phyloP scores from a whole-genome alignment of 352 stramenopile species.

The Pilasporangium apinafurcum region DNA sequence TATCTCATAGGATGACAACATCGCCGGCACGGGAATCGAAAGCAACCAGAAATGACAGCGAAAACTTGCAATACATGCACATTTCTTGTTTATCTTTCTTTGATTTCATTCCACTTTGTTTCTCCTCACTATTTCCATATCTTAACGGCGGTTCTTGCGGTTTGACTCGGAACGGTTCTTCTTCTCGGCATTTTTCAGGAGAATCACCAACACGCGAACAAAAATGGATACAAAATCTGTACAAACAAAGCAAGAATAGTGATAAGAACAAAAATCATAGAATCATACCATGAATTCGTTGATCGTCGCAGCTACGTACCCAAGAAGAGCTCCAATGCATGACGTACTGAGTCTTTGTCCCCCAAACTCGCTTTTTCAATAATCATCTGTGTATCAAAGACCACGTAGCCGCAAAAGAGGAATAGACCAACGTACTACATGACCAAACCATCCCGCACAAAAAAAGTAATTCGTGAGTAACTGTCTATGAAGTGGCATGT shows the following conservation, averaged over 20 bases:
- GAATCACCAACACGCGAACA: slow-evolving; percentile 77
- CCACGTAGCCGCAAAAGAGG: slow-evolving; percentile 86
- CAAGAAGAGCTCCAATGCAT: slow-evolving; percentile 84
- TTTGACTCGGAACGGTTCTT: slow-evolving; percentile 25
- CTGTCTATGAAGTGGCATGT: no score
- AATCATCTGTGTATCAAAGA: slow-evolving; percentile 91
- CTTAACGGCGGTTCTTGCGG: slow-evolving; percentile 24
- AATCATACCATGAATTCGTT: no score
- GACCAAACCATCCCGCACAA: not conserved
- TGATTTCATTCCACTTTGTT: no score
- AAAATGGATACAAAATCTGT: slow-evolving; percentile 86
- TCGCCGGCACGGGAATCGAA: no score
- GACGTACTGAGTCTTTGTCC: slow-evolving; percentile 78
- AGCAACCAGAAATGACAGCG: no score
- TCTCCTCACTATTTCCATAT: no score
- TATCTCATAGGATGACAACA: no score
- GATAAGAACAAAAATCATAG: not conserved
- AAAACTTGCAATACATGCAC: no score
- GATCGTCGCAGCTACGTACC: slow-evolving; percentile 39
- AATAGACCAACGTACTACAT: slow-evolving; percentile 74
- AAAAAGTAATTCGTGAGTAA: no score
- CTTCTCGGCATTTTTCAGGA: slow-evolving; percentile 66
- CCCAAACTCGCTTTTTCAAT: slow-evolving; percentile 81
- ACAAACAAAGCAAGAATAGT: slow-evolving; percentile 1
- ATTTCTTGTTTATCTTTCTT: no score